phyloP scores from a whole-genome alignment of 768 basidiomycete species.

The Termitomyces sp. region DNA sequence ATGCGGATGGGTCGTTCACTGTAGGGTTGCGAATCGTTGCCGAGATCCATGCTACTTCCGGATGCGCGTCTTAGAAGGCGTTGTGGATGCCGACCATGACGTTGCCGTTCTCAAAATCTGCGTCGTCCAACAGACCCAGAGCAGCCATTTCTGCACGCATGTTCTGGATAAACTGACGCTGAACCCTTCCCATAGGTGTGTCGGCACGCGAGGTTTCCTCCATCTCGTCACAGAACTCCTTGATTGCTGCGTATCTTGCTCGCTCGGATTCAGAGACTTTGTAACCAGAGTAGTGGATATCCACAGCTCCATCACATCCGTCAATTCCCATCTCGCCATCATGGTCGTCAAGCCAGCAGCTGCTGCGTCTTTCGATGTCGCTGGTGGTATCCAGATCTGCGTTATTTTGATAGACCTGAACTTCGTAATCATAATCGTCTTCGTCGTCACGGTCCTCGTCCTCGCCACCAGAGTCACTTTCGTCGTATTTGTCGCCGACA shows the following conservation, averaged over 20 bases:
- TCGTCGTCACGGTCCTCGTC: not conserved
- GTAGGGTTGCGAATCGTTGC: not conserved
- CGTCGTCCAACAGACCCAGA: not conserved
- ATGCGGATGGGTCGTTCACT: not conserved
- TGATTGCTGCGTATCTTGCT: not conserved
- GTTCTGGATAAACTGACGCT: not conserved
- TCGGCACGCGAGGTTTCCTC: conserved; percentile 3
- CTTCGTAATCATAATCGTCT: not conserved
- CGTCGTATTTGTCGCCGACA: not conserved
- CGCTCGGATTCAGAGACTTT: not conserved
- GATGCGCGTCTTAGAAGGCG: not conserved
- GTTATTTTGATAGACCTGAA: not conserved
- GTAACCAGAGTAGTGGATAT: not conserved
- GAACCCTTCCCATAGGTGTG: conserved; percentile 1
- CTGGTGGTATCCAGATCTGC: not conserved
- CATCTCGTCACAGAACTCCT: not conserved
- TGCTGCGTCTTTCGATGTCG: not conserved
- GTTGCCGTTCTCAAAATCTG: not conserved
- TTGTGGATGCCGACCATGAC: not conserved
- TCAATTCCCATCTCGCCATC: not conserved
- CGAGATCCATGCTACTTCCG: not conserved
- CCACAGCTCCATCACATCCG: not conserved
- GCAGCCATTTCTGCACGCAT: not conserved
- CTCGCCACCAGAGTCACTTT: not conserved
- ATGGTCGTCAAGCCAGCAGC: not conserved